Evolutionary conservation across 805 yeast genomes (phyloP).

Genomic region (Saccharomycopsis schoenii): DNA sequence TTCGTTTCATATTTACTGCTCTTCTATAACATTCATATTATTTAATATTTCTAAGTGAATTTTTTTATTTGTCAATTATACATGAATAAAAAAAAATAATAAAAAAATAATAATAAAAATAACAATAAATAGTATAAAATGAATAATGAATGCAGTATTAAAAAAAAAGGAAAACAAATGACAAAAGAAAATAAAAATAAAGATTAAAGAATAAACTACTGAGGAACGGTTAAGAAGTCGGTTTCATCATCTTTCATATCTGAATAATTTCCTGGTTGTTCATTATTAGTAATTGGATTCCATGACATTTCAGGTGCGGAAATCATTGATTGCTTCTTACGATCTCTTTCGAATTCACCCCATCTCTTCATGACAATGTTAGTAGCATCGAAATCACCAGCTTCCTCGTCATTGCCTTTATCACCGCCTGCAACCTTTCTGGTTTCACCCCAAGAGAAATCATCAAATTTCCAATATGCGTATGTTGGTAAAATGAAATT

Average conservation of each 20-base stretch:
- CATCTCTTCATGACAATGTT: conserved; percentile 85
- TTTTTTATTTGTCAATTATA: not conserved
- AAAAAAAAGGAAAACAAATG: too few relatives aligned
- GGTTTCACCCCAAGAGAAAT: conserved; percentile 95
- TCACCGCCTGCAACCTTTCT: conserved; percentile 64
- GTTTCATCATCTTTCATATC: not conserved
- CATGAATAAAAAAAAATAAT: not conserved
- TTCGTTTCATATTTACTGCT: not conserved
- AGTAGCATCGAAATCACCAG: conserved; percentile 87
- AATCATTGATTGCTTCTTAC: conserved; percentile 21
- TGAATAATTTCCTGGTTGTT: not conserved
- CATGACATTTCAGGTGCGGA: conserved; percentile 30
- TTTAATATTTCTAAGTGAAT: not conserved
- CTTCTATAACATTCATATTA: not conserved
- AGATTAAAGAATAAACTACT: not conserved
- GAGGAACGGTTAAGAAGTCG: not conserved
- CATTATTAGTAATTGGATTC: conserved; percentile 27
- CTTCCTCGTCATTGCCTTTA: conserved; percentile 54
- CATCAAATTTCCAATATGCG: conserved; percentile 93
- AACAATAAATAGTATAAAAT: not conserved
- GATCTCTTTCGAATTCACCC: conserved; percentile 83
- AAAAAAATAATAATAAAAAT: not conserved
- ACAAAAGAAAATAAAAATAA: too few relatives aligned
- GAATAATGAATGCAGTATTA: not conserved
- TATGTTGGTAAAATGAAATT: conserved; percentile 79